Percentiles rank a stretch among this genome's conserved stretches.
phyloP scores from a whole-genome alignment of 805 yeast genomes.

The Spencermartinsiella europaea region DNA sequence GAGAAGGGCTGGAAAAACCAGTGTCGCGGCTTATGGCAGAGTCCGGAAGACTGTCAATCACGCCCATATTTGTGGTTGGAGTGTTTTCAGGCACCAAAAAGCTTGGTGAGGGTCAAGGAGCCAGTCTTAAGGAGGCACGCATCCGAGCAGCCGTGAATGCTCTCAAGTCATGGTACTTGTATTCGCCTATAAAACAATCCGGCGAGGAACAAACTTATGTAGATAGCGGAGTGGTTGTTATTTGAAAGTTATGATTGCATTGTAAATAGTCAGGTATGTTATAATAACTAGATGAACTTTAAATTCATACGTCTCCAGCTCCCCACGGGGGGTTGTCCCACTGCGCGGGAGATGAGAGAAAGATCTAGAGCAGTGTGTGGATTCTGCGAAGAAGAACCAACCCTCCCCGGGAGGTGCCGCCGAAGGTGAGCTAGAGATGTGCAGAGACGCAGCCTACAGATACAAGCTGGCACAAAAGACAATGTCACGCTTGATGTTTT shows the following conservation, averaged over 20 bases:
- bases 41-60: constrained; percentile 80
- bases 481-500: constrained; percentile 90
- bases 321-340: no score
- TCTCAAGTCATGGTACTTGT: constrained; percentile 85
- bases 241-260: constrained; percentile 17
- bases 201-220: constrained; percentile 22
- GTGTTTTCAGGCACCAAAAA: constrained; percentile 78
- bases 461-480: constrained; percentile 95
- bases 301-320: no score
- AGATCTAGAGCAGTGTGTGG: no score
- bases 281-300: background rate
- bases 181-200: constrained; percentile 72
- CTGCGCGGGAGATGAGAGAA: no score
- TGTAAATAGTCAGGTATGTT: background rate
- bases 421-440: no score
- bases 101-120: constrained; percentile 92
- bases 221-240: constrained; percentile 31
- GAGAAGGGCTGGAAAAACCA: constrained; percentile 70
- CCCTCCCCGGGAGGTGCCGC: no score
- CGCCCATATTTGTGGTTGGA: constrained; percentile 87
- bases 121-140: constrained; percentile 85
- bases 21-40: constrained; percentile 82
- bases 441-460: no score
- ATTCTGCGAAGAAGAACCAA: no score
- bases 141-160: constrained; percentile 89